Evolutionary conservation across 345 rosid genomes (phyloP), one percentile per base, ranked within the genome.

Genomic region (Linum tenue): DNA sequence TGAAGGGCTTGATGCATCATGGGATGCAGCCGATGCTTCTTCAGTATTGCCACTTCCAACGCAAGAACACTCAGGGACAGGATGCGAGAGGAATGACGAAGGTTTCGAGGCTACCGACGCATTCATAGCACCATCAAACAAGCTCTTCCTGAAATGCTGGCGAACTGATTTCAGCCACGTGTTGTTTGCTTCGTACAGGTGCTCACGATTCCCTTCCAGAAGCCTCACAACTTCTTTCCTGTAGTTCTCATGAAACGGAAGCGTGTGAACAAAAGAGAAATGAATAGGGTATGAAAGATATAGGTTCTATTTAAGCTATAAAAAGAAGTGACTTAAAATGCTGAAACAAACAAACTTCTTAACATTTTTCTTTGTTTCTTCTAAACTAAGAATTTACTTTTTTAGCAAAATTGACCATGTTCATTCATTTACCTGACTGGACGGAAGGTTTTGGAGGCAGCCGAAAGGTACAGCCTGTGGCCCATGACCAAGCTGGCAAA

Each of bases 401-500:
- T 59, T 37, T 7, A 43, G 37, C 22, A 55, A 15, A 7, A 0
- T 36, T 90, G 48, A 92, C 97, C 75, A 31, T 51, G 39, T 9
- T 61, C 16, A 44, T 22, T 44, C 35, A 6, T 64, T 64, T 84
- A 92, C 98, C 98, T 90, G 83, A 88, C 84, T 35, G 92, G 99
- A 77, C 90, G 80, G 76, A 81, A 90, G 15, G 95, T 86, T 79
- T 89, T 90, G 11, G 80, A 78, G 22, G 90, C 78, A 56, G 99
- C 90, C 44, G 89, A 85, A 75, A 86, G 97, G 80, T 94, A 90
- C 56, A 94, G 86, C 79, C 97, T 72, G 68, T 90, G 97, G 50
- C 99, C 99, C 86, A 90, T 90, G 51, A 94, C 97, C 75, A 90
- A 81, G 79, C 90, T 86, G 60, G 90, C 97, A 17, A 90, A 90